phyloP scores from a whole-genome alignment of 2,329 filamentous ascomycete genomes.

The Elsinoe batatas region DNA sequence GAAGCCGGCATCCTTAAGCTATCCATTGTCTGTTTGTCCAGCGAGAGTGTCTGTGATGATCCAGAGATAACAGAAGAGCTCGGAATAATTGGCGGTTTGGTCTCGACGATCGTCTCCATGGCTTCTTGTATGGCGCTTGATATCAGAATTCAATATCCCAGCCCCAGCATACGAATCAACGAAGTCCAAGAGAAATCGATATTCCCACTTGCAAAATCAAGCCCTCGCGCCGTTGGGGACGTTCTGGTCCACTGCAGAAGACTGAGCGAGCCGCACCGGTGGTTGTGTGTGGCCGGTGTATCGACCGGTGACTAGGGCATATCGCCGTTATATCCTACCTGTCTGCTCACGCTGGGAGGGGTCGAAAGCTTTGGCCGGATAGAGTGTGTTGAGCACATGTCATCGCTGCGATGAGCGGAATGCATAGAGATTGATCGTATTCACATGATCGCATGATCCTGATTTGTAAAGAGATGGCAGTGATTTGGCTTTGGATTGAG shows the following conservation, averaged over 20 bases:
- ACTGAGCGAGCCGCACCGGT: neutral
- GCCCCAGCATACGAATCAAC: neutral
- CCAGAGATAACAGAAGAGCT: neutral
- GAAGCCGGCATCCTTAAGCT: neutral
- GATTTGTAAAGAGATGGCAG: slow-evolving; percentile 13
- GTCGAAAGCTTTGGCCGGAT: neutral
- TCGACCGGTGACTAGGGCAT: slow-evolving; percentile 9
- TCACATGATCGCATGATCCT: neutral
- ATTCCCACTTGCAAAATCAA: slow-evolving; percentile 2
- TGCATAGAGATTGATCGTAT: neutral
- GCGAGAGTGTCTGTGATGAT: neutral
- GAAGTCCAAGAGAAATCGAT: slow-evolving; percentile 1
- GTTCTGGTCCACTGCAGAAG: slow-evolving; percentile 2
- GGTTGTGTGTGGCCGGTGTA: slow-evolving; percentile 3
- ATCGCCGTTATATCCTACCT: slow-evolving; percentile 5
- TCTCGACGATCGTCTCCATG: neutral
- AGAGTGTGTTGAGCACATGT: neutral
- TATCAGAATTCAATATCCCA: neutral
- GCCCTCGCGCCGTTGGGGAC: neutral
- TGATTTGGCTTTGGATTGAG: neutral
- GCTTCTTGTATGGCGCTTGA: neutral
- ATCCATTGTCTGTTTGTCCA: neutral
- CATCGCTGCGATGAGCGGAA: neutral
- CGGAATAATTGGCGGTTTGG: neutral
- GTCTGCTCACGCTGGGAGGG: neutral